Evolutionary conservation across 2,329 filamentous ascomycete species (phyloP), one percentile per base, ranked within the genome.

Genomic region (Pseudogymnoascus sp.): DNA sequence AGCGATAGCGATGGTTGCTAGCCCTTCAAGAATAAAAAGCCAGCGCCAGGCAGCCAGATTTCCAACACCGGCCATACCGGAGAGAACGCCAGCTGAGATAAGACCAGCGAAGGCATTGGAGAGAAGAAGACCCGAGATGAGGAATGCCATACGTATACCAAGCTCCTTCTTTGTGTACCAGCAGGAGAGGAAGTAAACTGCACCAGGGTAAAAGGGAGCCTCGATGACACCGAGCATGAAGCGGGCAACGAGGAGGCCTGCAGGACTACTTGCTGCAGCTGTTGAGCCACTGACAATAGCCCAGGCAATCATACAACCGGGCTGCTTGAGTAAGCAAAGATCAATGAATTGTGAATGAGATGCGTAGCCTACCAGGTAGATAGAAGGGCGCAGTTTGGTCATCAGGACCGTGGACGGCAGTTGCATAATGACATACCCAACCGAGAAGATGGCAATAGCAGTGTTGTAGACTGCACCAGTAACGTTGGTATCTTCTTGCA

Each of bases 351-450:
- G 10, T 3, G 37, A 23, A 23, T 23, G 13, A 44, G 4, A 23
- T 46, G 21, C 15, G 13, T 23, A 15, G 17, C 42, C 13, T 46
- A 46, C 42, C 11, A 46, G 17, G 11, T 46, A 46, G 19, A 46
- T 46, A 23, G 42, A 46, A 15, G 42, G 42, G 3, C 42, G 42
- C 19, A 46, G 19, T 11, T 46, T 46, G 2, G 80, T 83, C 6
- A 83, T 71, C 15, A 82, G 72, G 13, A 83, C 74, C 63, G 83
- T 82, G 62, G 76, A 78, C 0, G 80, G 79, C 9, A 82, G 76
- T 64, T 82, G 75, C 2, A 79, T 80, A 50, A 83, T 76, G 0
- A 82, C 78, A 65, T 84, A 83, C 15, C 82, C 82, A 1, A 80
- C 77, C 0, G 65, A 67, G 59, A 60, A 67, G 13, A 63, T 64